Conservation (phyloP, 192 early-diverging fungal species). For the Backusella tarrabulga region DNA sequence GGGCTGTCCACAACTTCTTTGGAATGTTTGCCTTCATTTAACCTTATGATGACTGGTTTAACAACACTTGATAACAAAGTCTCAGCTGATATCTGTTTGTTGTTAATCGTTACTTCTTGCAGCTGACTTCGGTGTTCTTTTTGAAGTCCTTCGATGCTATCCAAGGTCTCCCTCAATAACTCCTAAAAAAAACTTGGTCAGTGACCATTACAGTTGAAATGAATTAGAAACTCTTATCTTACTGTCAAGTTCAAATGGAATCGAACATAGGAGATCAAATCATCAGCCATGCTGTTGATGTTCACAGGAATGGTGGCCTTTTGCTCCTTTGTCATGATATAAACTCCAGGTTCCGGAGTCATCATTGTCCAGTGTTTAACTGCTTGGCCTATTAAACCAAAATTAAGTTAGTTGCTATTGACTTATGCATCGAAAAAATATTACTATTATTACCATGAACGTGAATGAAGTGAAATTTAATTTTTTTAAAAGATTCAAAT, state of each 20-base stretch:
- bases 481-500: neutral
- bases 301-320: neutral
- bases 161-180: neutral
- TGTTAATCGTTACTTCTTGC: neutral
- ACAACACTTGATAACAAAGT: neutral
- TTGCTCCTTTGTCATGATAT: neutral
- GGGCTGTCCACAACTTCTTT: conserved; percentile 1
- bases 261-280: neutral
- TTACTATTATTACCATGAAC: neutral
- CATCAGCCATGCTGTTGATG: neutral
- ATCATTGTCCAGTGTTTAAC: neutral
- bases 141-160: neutral
- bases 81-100: neutral
- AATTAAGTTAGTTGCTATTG: neutral
- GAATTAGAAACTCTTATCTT: neutral
- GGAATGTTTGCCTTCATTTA: neutral
- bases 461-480: neutral
- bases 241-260: neutral
- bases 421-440: neutral
- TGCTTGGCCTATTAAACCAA: neutral
- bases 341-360: neutral
- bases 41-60: neutral
- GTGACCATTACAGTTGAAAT: neutral
- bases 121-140: neutral
- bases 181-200: neutral